These are phyloP conservation scores for Fusarium ramigenum DNA, from an alignment of 2,329 filamentous ascomycete species.

Conservation along the genomic window DNA sequence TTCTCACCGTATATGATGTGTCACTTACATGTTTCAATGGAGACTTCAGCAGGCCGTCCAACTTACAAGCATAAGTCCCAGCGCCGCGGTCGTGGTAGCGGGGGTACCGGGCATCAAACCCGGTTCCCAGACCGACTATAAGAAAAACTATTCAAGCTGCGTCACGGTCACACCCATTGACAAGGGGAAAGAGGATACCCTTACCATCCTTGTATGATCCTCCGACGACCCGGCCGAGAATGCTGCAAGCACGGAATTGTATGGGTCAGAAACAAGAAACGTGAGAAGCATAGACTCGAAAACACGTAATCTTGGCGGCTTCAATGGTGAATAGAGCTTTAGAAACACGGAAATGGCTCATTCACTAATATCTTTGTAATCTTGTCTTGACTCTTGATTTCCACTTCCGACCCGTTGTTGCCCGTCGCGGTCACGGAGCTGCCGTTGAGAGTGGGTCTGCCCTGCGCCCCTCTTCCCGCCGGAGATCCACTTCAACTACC, in stretches of 20 bases:
- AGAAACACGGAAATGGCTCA: neutral
- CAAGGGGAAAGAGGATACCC: neutral
- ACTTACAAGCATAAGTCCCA: slow-evolving; percentile 8
- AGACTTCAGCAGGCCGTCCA: neutral
- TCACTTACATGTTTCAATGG: neutral
- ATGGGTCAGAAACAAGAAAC: neutral
- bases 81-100: slow-evolving; percentile 22
- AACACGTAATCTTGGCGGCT: neutral
- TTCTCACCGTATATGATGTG: neutral
- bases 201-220: neutral
- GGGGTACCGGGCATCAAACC: slow-evolving; percentile 2
- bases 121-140: neutral
- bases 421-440: slow-evolving; percentile 33
- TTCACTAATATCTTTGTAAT: neutral
- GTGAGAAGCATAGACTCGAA: neutral
- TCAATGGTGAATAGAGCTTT: neutral
- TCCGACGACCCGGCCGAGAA: slow-evolving; percentile 5
- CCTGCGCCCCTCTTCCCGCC: slow-evolving; percentile 23
- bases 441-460: slow-evolving; percentile 26
- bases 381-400: slow-evolving; percentile 2
- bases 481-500: neutral
- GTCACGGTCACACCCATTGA: neutral
- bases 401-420: slow-evolving; percentile 25
- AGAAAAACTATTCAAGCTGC: neutral
- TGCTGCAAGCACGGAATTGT: neutral